phyloP scores from a whole-genome alignment of 805 yeast species.

The Torulaspora gathmanii region DNA sequence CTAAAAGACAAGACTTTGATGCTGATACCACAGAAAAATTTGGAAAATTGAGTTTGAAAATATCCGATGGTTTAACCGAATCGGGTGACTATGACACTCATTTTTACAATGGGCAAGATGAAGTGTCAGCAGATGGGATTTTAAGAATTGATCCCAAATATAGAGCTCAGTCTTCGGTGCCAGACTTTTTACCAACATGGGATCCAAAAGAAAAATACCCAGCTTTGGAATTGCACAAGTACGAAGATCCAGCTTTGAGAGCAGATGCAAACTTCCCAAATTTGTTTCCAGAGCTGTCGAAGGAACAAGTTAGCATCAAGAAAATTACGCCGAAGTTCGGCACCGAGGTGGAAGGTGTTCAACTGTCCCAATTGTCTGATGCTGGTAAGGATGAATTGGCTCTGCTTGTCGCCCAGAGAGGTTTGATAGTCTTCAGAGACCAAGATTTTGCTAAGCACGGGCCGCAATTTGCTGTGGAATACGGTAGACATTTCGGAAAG shows the following conservation, averaged over 20 bases:
- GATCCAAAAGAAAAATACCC: slow-evolving; percentile 22
- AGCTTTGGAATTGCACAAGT: slow-evolving; percentile 10
- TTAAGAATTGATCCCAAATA: slow-evolving; percentile 24
- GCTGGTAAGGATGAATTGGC: slow-evolving; percentile 65
- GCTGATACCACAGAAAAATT: slow-evolving; percentile 4
- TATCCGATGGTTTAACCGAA: slow-evolving; percentile 1
- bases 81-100: slow-evolving; percentile 33
- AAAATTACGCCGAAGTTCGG: slow-evolving; percentile 67
- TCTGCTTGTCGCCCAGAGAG: slow-evolving; percentile 58
- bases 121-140: slow-evolving; percentile 31
- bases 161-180: slow-evolving; percentile 20
- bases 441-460: slow-evolving; percentile 58
- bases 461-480: slow-evolving; percentile 44
- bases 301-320: slow-evolving; percentile 3
- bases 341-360: slow-evolving; percentile 54
- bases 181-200: slow-evolving; percentile 33
- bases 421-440: slow-evolving; percentile 59
- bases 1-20: neutral
- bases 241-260: slow-evolving; percentile 14
- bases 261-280: slow-evolving; percentile 14
- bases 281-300: slow-evolving; percentile 15
- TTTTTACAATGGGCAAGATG: slow-evolving; percentile 24
- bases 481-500: slow-evolving; percentile 61
- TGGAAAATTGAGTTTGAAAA: slow-evolving; percentile 7
- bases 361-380: slow-evolving; percentile 48